These are phyloP conservation scores for Rhododendron vialii DNA, from an alignment of 148 eudicot species.

Conservation along the genomic window DNA sequence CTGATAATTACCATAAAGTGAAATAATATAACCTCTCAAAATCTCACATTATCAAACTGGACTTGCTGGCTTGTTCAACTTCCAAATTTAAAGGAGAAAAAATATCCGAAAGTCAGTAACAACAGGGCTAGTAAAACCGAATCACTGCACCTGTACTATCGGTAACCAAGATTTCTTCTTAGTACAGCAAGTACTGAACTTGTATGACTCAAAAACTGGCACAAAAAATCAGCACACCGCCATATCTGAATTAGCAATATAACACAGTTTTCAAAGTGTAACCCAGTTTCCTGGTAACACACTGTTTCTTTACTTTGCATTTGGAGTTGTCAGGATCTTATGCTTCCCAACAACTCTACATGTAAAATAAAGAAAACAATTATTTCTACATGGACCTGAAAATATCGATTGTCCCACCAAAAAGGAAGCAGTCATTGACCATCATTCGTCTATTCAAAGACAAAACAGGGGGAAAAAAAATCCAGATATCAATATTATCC, in stretches of 20 bases:
- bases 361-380: not conserved
- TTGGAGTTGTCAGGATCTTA: not conserved
- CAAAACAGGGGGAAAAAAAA: conserved; percentile 54
- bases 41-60: not conserved
- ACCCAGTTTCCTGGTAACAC: not conserved
- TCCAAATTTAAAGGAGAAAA: not conserved
- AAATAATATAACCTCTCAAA: not conserved
- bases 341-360: not conserved
- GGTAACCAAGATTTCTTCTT: not conserved
- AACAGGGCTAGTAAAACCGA: not conserved
- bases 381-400: not conserved
- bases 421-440: conserved; percentile 83
- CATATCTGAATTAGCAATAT: not conserved
- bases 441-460: conserved; percentile 55
- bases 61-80: not conserved
- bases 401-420: conserved; percentile 68
- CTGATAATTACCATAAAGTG: not conserved
- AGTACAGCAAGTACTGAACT: not conserved
- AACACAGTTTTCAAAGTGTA: not conserved
- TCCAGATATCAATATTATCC: conserved; percentile 18
- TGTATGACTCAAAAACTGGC: not conserved
- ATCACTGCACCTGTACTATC: not conserved
- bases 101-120: not conserved
- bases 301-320: not conserved
- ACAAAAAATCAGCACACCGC: not conserved